Percentiles rank a stretch among this genome's conserved stretches.
Conservation (phyloP, 345 rosid species). For the Brassica napus region DNA sequence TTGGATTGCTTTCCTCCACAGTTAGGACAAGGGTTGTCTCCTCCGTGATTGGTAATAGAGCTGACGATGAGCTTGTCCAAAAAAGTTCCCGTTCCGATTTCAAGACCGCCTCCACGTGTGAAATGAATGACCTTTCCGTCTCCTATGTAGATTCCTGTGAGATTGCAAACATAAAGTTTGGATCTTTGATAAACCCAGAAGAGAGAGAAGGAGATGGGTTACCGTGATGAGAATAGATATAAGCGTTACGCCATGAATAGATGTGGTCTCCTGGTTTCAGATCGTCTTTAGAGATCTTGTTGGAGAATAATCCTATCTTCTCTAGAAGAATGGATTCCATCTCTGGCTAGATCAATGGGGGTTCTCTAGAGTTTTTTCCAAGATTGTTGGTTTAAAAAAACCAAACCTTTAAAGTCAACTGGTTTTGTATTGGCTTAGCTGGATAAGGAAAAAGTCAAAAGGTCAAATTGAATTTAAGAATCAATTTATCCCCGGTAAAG, state of each 20-base stretch:
- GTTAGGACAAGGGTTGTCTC: constrained; percentile 47
- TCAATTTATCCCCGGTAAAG: too few species aligned
- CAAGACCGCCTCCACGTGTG: constrained; percentile 68
- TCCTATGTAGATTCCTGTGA: constrained; percentile 62
- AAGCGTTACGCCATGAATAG: constrained; percentile 76
- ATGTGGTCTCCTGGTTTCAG: constrained; percentile 76
- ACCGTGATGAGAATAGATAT: constrained; percentile 81
- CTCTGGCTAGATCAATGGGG: background rate
- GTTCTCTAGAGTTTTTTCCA: background rate
- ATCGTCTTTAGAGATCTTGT: constrained; percentile 53
- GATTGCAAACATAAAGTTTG: background rate
- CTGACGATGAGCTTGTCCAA: constrained; percentile 60
- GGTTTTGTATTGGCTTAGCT: background rate
- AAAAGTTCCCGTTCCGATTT: constrained; percentile 62
- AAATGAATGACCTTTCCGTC: constrained; percentile 73
- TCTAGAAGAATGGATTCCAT: constrained; percentile 5
- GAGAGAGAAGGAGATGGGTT: constrained; percentile 17
- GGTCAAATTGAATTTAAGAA: too few species aligned
- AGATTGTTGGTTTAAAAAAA: background rate
- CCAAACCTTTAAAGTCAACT: background rate
- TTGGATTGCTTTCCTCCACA: constrained; percentile 54
- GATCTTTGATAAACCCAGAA: background rate
- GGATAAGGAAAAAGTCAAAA: background rate
- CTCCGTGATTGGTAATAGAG: constrained; percentile 45
- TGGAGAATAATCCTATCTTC: constrained; percentile 62